Evolutionary conservation across 495 filamentous ascomycete species (phyloP), one percentile per base, ranked within the genome.

Genomic region (Aspergillus incahuasiensis): DNA sequence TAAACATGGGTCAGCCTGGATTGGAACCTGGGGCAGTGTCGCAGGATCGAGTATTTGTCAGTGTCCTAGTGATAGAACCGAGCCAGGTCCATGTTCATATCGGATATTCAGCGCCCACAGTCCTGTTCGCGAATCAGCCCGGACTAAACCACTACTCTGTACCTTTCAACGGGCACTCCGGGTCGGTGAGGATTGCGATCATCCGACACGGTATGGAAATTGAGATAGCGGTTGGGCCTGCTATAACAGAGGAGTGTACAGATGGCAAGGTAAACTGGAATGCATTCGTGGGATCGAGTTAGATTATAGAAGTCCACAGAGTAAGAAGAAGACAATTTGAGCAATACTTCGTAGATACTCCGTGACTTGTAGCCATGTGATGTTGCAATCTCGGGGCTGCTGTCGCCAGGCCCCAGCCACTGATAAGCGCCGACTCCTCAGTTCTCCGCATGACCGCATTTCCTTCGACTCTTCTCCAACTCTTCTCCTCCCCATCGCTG

Each of bases 231-330:
- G 68, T 55, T 28, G 84, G 84, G 0, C 78, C 79, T 6, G 68
- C 62, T 3, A 84, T 86, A 48, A 68, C 67, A 0, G 72, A 67
- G 5, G 57, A 63, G 28, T 80, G 79, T 40, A 61, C 60, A n/a
- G 63, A 76, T 25, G 81, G 79, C 0, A 62, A 73, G 46, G 80
- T 82, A 21, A 82, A 79, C 47, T 78, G 74, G 63, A 80, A 80
- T 55, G 70, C 76, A 15, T 68, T 65, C 54, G 74, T 76, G 16
- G 74, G 68, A 32, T 70, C 67, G 35, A 74, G 68, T 38, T 48
- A 48, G 61, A 59, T 20, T 57, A 48, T 40, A 16, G 5, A 16
- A 16, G n/a, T n/a, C n/a, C n/a, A n/a, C n/a, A n/a, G 18, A 16
- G 5, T 16, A 16, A 40, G 38, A 40, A 40, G 32, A 44, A 16